Percentiles rank a stretch among this genome's conserved stretches.
Conservation (phyloP, 176 grass and related monocot species). For the Oryza brachyantha region DNA sequence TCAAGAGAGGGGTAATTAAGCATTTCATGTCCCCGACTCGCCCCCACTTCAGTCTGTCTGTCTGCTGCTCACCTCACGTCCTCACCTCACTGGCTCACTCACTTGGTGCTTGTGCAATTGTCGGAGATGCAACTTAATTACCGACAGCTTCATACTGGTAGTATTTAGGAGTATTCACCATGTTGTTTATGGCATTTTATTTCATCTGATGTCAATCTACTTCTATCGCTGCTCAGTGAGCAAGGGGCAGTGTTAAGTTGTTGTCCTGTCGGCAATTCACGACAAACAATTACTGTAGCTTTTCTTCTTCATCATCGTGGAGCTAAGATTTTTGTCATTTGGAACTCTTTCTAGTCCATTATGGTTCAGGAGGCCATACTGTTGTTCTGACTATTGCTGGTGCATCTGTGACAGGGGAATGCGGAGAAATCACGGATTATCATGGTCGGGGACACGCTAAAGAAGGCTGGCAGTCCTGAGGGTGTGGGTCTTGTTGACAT, state of each 20-base stretch:
- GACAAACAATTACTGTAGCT: background rate
- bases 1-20: constrained; percentile 59
- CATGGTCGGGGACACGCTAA: constrained; percentile 88
- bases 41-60: no score
- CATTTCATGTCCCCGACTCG: background rate
- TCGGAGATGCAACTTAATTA: background rate
- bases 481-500: constrained; percentile 51
- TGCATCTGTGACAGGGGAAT: constrained; percentile 54
- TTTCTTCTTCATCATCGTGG: background rate
- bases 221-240: no score
- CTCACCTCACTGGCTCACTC: background rate
- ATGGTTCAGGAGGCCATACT: background rate
- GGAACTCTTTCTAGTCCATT: background rate
- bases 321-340: background rate
- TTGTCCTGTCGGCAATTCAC: background rate
- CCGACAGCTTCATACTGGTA: background rate
- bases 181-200: background rate
- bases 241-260: background rate
- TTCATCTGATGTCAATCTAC: background rate
- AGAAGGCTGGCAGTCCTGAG: constrained; percentile 47
- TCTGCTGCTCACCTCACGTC: background rate
- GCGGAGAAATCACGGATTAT: constrained; percentile 89
- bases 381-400: background rate
- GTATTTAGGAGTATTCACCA: no score
- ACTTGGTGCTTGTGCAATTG: background rate